Conservation (phyloP, 169 alveolate genomes). For the Neospora caninum region DNA sequence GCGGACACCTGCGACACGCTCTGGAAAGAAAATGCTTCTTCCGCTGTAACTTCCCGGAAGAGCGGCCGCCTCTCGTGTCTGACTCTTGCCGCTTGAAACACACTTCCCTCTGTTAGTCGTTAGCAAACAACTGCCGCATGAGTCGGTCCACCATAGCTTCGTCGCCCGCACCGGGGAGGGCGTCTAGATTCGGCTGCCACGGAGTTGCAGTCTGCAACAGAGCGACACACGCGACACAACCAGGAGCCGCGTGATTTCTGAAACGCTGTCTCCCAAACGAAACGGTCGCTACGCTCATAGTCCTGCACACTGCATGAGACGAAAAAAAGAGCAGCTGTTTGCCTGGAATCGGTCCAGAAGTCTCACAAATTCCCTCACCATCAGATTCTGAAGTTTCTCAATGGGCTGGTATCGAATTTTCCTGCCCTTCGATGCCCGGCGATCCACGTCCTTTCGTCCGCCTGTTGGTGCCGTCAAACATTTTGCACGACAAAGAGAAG, state of each 20-base stretch:
- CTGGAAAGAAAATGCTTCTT: too few species aligned
- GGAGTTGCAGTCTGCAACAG: slow-evolving; percentile 44
- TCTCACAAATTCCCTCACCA: slow-evolving; percentile 31
- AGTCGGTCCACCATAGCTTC: slow-evolving; percentile 44
- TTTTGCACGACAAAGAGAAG: too few species aligned
- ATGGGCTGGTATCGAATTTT: slow-evolving; percentile 76
- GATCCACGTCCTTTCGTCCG: slow-evolving; percentile 64
- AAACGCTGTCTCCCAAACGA: too few species aligned
- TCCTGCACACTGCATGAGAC: too few species aligned
- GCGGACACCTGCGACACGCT: too few species aligned
- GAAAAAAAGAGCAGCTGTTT: too few species aligned
- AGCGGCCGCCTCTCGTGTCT: too few species aligned
- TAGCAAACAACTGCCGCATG: slow-evolving; percentile 58
- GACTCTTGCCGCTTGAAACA: too few species aligned
- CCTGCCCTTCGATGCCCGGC: slow-evolving; percentile 79
- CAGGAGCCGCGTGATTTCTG: too few species aligned
- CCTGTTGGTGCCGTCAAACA: neutral
- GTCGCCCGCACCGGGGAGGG: slow-evolving; percentile 59
- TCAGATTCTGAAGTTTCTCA: slow-evolving; percentile 70
- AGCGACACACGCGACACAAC: neutral
- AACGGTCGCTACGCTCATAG: too few species aligned
- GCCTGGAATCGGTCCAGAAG: too few species aligned
- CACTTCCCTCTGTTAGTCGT: neutral
- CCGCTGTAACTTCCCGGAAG: too few species aligned
- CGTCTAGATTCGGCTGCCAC: slow-evolving; percentile 55